Evolutionary conservation across 2,329 filamentous ascomycete genomes (phyloP).

Genomic region (Fusarium hainanense): DNA sequence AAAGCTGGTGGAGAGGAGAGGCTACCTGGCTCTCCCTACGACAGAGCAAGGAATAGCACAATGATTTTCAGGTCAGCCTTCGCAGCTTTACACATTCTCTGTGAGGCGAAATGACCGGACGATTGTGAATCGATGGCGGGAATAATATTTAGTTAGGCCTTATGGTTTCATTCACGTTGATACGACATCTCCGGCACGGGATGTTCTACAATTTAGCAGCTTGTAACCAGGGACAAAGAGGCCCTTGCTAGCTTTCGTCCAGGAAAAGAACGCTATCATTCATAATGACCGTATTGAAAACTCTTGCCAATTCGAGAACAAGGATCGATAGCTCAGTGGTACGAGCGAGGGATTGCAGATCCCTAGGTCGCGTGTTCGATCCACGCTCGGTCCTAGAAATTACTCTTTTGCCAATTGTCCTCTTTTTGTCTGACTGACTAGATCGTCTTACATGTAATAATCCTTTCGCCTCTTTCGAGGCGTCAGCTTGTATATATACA

Average conservation of each 20-base stretch:
- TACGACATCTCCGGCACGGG: neutral
- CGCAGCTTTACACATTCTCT: too few relatives aligned
- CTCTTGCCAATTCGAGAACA: neutral
- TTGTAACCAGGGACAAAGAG: neutral
- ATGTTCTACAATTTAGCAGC: neutral
- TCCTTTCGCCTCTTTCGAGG: neutral
- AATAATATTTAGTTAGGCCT: neutral
- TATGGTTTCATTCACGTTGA: neutral
- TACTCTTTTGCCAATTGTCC: constrained; percentile 7
- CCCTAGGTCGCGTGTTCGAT: constrained; percentile 44
- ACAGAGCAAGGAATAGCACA: neutral
- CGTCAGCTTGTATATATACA: neutral
- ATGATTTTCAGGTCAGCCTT: neutral
- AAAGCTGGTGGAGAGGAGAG: neutral
- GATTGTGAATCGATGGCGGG: constrained; percentile 25
- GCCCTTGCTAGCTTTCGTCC: neutral
- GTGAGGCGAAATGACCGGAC: constrained; percentile 12
- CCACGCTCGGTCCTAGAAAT: constrained; percentile 36
- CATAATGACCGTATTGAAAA: accelerated
- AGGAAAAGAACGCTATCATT: neutral
- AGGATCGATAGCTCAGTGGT: constrained; percentile 44
- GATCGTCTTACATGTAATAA: neutral
- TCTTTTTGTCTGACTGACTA: neutral
- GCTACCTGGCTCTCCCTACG: neutral
- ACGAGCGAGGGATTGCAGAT: constrained; percentile 43